Conservation (phyloP, 805 yeast species). For the Millerozyma acaciae region DNA sequence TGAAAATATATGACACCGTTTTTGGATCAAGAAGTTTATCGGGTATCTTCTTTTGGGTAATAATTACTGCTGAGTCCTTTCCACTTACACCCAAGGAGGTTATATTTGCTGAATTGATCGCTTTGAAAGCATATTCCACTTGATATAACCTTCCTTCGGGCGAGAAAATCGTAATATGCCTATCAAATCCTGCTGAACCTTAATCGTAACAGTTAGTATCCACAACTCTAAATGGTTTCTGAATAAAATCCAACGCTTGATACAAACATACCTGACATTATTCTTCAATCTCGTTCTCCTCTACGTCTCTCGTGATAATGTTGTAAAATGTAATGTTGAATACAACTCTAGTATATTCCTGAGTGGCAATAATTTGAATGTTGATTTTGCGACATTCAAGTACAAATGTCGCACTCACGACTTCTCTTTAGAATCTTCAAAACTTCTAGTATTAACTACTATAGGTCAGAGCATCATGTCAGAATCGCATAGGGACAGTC, state of each 20-base stretch:
- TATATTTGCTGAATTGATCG: constrained; percentile 87
- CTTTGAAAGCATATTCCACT: constrained; percentile 97
- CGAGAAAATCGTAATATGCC: constrained; percentile 97
- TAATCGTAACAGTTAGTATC: constrained; percentile 39
- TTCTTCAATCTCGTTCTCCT: neutral
- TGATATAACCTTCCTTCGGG: constrained; percentile 98
- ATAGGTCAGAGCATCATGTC: constrained; percentile 5
- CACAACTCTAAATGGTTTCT: neutral
- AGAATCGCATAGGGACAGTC: constrained; percentile 13
- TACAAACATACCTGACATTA: constrained; percentile 31
- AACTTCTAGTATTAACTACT: neutral
- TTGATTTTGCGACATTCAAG: neutral
- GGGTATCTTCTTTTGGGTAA: constrained; percentile 94
- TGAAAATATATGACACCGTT: constrained; percentile 83
- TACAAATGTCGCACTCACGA: constrained; percentile 1
- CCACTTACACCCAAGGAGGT: constrained; percentile 88
- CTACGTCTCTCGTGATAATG: too few species aligned
- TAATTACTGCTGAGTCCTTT: constrained; percentile 77
- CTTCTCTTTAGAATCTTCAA: neutral
- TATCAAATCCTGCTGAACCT: constrained; percentile 93
- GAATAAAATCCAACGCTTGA: too few species aligned
- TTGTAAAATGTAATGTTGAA: too few species aligned
- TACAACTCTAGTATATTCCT: too few species aligned
- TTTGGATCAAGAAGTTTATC: constrained; percentile 87
- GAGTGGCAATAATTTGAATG: neutral